Conservation (phyloP, 345 rosid species). For the Geranium rotundifolium region DNA sequence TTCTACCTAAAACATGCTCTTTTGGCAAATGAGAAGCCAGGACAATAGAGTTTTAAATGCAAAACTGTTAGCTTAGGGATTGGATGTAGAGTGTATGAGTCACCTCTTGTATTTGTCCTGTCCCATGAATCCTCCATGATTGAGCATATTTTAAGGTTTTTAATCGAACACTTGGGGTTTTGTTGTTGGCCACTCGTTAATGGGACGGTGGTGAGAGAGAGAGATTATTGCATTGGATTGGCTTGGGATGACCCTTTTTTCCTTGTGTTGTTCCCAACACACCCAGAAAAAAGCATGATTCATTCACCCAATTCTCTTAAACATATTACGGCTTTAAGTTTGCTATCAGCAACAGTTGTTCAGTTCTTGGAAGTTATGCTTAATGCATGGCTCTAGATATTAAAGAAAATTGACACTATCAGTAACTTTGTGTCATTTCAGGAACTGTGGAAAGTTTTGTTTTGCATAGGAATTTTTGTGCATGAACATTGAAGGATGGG, state of each 20-base stretch:
- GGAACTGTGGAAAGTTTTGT: slow-evolving; percentile 1
- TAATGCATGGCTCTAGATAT: no score
- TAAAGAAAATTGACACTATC: slow-evolving; percentile 8
- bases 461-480: background rate
- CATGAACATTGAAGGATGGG: background rate
- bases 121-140: slow-evolving; percentile 19
- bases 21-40: slow-evolving; percentile 7
- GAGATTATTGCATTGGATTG: no score
- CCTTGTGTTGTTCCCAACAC: slow-evolving; percentile 7
- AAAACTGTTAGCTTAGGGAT: slow-evolving; percentile 34
- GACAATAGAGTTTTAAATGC: slow-evolving; percentile 1
- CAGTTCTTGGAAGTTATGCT: no score
- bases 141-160: slow-evolving; percentile 3
- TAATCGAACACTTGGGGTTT: slow-evolving; percentile 20
- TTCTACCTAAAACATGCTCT: slow-evolving; percentile 15
- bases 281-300: slow-evolving; percentile 10
- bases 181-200: slow-evolving; percentile 48
- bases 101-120: slow-evolving; percentile 30
- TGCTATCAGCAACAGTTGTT: no score
- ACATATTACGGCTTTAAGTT: background rate
- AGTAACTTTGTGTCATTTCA: background rate
- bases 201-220: slow-evolving; percentile 10
- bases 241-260: slow-evolving; percentile 2
- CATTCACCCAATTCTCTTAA: background rate
- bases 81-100: slow-evolving; percentile 30